A percentile compares a stretch with the other conserved stretches of the same genome.
Evolutionary conservation across 352 stramenopile species (phyloP).

Genomic region (Pythium phragmitis): DNA sequence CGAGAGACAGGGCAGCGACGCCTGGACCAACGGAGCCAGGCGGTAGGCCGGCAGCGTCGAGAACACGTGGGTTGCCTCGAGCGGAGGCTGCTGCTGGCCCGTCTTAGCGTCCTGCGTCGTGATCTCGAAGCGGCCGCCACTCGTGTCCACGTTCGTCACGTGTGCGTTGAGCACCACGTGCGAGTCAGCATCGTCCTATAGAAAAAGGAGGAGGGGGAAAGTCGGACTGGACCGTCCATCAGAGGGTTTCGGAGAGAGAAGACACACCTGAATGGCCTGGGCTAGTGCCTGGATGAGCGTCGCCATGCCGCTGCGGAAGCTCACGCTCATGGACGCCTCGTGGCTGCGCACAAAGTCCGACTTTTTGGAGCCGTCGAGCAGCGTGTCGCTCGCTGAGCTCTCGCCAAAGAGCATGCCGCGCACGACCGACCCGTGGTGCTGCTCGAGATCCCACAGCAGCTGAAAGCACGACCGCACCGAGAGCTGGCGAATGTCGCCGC

Average conservation of each 20-base stretch:
- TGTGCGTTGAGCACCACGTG: slow-evolving; percentile 25
- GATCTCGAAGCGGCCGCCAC: slow-evolving; percentile 32
- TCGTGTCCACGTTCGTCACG: slow-evolving; percentile 17
- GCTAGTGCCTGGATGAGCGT: slow-evolving; percentile 62
- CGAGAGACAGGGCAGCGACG: slow-evolving; percentile 45
- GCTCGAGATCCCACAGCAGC: slow-evolving; percentile 78
- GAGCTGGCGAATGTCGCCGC: slow-evolving; percentile 76
- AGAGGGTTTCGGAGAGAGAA: too few species aligned
- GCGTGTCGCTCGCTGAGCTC: slow-evolving; percentile 27
- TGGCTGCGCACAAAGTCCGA: slow-evolving; percentile 70
- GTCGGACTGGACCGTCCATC: not conserved
- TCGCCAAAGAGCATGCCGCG: slow-evolving; percentile 66
- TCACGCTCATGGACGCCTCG: slow-evolving; percentile 81
- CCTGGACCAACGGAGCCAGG: slow-evolving; percentile 45
- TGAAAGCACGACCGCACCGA: slow-evolving; percentile 82
- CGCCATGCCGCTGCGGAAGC: slow-evolving; percentile 78
- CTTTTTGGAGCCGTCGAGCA: slow-evolving; percentile 70
- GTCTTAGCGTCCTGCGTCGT: slow-evolving; percentile 36
- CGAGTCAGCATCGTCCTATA: slow-evolving; percentile 25
- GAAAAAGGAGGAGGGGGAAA: not conserved
- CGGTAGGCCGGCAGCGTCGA: slow-evolving; percentile 72
- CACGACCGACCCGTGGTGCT: slow-evolving; percentile 73
- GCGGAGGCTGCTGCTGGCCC: slow-evolving; percentile 28
- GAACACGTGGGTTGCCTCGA: slow-evolving; percentile 70
- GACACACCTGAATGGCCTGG: slow-evolving; percentile 37